Base-by-base conservation (phyloP, 2,329 filamentous ascomycete species). In the Clarireedia paspali region DNA sequence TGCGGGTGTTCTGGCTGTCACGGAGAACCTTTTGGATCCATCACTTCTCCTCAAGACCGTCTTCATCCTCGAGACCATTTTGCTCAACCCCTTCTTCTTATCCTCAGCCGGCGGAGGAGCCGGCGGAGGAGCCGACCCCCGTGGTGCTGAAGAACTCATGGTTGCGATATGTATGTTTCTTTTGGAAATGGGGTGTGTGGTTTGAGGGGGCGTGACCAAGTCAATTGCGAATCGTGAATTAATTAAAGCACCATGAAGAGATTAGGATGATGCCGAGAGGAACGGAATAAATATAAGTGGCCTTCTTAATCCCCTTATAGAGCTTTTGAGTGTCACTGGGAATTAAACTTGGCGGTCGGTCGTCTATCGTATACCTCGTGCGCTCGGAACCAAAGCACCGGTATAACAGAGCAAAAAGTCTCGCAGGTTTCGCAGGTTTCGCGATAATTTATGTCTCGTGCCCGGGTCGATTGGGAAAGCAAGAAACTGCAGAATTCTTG, bases 41-140 rank as follows among this genome's bases (percentile, higher is more conserved):
- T 66, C 60, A 26, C 57, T 60, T 53, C 57, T 62, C 52, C 63
- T 66, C 53, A 67, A 54, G n/a, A 64, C 63, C 6, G 61, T 65
- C 64, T 66, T 67, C 59, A 67, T 64, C 30, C 64, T 59, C 17
- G 60, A 59, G 7, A 67, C 57, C 15, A 64, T 55, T 36, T 59
- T 63, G 30, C 59, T 61, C 47, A 66, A 52, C 36, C 65, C 60
- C 50, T 62, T 62, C 58, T 63, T 63, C 60, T 66, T 65, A 57
- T 63, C 60, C 17, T 34, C 46, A 14, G 7, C n/a, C 12, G 23
- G 47, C 1, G 61, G 57, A 30, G 53, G 59, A 14, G 7, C n/a
- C 12, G 23, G 47, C 1, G 61, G 57, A 30, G 53, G 59, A n/a
- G 46, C 57, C 17, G 63, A 60, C 23, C 57, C 61, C 27, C 52